phyloP scores from a whole-genome alignment of 306 rosid species.

The Vigna angularis region DNA sequence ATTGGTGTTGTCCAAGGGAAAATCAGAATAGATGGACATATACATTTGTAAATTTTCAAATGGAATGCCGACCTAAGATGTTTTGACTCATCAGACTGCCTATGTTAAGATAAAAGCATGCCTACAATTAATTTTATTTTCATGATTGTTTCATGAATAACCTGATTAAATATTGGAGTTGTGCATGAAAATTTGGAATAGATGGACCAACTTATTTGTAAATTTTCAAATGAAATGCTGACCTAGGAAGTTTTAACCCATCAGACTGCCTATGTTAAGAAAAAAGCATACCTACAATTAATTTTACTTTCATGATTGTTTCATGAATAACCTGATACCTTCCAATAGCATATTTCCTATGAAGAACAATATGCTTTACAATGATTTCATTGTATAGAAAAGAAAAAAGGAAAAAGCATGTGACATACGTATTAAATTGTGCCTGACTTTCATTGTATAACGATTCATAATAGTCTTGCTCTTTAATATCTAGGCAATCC shows the following conservation, averaged over 20 bases:
- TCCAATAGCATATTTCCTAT: neutral
- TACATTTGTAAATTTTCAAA: neutral
- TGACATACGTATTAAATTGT: constrained; percentile 77
- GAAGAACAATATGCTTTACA: constrained; percentile 28
- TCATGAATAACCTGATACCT: neutral
- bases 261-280: constrained; percentile 7
- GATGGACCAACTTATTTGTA: neutral
- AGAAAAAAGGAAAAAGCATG: constrained; percentile 23
- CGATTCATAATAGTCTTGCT: constrained; percentile 88
- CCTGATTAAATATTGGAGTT: neutral
- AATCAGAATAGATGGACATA: neutral
- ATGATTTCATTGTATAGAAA: constrained; percentile 3
- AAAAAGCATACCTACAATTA: neutral
- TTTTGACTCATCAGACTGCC: constrained; percentile 11
- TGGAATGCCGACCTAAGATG: neutral
- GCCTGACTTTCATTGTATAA: constrained; percentile 86
- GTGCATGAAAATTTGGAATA: neutral
- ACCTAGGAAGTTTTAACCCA: constrained; percentile 14
- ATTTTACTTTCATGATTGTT: neutral
- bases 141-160: neutral
- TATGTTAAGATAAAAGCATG: constrained; percentile 13
- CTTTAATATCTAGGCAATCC: constrained; percentile 78
- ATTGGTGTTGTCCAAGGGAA: neutral
- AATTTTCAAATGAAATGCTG: neutral
- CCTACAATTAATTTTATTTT: neutral